Conservation (phyloP, 2,329 filamentous ascomycete genomes). For the Xylaria multiplex region DNA sequence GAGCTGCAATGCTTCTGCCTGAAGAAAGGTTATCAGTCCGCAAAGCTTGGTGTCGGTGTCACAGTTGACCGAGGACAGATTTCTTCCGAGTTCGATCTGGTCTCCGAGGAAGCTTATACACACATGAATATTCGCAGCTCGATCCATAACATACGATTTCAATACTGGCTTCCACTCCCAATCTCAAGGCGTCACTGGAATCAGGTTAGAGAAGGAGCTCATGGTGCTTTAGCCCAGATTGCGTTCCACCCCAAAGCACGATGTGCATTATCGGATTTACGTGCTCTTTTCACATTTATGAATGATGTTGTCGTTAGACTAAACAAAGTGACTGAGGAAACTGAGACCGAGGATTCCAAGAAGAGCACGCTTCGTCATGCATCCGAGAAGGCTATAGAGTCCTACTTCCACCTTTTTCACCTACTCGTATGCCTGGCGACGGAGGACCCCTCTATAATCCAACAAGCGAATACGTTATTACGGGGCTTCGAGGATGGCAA, state of each 20-base stretch:
- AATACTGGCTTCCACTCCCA: constrained; percentile 59
- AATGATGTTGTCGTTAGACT: constrained; percentile 61
- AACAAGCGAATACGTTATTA: constrained; percentile 54
- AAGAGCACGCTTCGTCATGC: constrained; percentile 57
- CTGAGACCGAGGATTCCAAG: constrained; percentile 35
- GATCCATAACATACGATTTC: constrained; percentile 55
- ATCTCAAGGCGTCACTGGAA: constrained; percentile 59
- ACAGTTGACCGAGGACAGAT: constrained; percentile 46
- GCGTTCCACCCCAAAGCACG: constrained; percentile 38
- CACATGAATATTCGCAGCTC: constrained; percentile 52
- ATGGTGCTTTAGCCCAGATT: constrained; percentile 45
- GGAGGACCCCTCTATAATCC: constrained; percentile 50
- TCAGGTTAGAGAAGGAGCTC: constrained; percentile 47
- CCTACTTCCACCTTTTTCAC: constrained; percentile 63
- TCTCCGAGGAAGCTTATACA: constrained; percentile 55
- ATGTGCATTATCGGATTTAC: constrained; percentile 33
- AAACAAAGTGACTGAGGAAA: constrained; percentile 53
- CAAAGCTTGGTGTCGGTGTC: constrained; percentile 58
- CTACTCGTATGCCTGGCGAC: constrained; percentile 59
- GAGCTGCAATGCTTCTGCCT: constrained; percentile 60
- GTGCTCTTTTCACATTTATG: constrained; percentile 60
- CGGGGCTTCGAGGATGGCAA: constrained; percentile 52
- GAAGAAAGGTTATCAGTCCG: constrained; percentile 53
- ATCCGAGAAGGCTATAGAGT: constrained; percentile 63
- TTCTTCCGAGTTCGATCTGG: constrained; percentile 60